Evolutionary conservation across 2,329 filamentous ascomycete species (phyloP).

Genomic region (Sporothrix pseudoabietina): DNA sequence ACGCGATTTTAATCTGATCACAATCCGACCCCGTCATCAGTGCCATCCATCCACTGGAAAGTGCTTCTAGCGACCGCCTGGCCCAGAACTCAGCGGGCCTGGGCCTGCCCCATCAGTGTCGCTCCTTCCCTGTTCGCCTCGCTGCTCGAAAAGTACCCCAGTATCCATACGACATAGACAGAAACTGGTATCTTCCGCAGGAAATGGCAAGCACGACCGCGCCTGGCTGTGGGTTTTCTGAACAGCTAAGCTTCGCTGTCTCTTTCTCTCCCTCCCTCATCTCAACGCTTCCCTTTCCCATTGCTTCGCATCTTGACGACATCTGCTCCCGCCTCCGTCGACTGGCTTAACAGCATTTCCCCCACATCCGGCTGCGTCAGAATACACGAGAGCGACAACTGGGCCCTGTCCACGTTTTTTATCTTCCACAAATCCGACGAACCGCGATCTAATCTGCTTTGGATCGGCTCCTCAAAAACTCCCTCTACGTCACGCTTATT

Average conservation of each 20-base stretch:
- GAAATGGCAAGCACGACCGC: constrained; percentile 11
- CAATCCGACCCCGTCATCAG: not conserved
- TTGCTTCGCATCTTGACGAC: constrained; percentile 9
- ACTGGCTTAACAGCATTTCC: constrained; percentile 15
- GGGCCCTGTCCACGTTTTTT: not conserved
- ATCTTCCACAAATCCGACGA: not conserved
- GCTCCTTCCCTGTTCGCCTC: constrained; percentile 20
- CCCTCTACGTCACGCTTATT: constrained; percentile 15
- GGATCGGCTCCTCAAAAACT: constrained; percentile 9
- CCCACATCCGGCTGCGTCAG: not conserved
- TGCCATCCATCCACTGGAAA: not conserved
- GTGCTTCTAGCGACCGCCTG: not conserved
- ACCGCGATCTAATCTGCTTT: not conserved
- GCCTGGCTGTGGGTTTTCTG: constrained; percentile 10
- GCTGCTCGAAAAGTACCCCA: not conserved
- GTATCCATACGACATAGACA: constrained; percentile 14
- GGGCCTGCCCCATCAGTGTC: not conserved
- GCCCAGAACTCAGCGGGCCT: not conserved
- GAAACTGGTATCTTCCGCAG: constrained; percentile 15
- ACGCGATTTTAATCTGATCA: not conserved
- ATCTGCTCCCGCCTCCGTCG: not conserved
- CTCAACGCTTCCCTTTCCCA: not conserved
- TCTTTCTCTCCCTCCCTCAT: constrained; percentile 19
- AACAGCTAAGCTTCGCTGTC: constrained; percentile 22
- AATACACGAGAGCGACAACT: not conserved